Percentiles rank a stretch among this genome's conserved stretches.
Conservation (phyloP, 805 yeast species). For the Vanderwaltozyma tropicalis region DNA sequence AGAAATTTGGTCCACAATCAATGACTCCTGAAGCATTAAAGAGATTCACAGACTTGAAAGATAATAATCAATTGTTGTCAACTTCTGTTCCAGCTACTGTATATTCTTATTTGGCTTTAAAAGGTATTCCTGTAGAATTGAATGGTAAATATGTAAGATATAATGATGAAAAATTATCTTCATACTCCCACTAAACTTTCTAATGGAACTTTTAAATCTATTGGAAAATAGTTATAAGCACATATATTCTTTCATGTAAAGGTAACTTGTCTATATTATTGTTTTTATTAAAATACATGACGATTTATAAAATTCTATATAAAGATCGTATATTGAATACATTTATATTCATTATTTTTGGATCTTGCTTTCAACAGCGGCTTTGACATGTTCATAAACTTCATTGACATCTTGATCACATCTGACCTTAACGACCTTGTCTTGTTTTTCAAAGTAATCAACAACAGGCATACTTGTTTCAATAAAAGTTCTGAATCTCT, state of each 20-base stretch:
- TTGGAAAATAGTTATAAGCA: no score
- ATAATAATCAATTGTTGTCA: conserved; percentile 45
- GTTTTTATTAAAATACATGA: no score
- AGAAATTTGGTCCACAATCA: conserved; percentile 38
- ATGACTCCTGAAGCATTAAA: conserved; percentile 55
- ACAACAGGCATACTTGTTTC: conserved; percentile 94
- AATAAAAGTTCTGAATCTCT: conserved; percentile 76
- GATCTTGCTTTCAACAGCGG: conserved; percentile 40
- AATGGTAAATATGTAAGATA: conserved; percentile 65
- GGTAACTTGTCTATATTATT: no score
- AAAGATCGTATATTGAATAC: no score
- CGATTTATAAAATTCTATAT: no score
- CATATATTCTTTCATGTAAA: no score
- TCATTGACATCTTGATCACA: conserved; percentile 75
- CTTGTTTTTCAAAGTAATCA: conserved; percentile 62
- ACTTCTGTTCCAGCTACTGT: conserved; percentile 67
- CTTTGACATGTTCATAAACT: conserved; percentile 61
- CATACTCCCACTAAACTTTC: background rate
- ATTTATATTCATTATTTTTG: no score
- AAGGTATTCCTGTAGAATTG: conserved; percentile 44
- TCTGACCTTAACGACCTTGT: conserved; percentile 63
- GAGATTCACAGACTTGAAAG: conserved; percentile 55
- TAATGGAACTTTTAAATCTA: no score
- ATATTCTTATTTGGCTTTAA: conserved; percentile 53
- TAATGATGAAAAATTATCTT: conserved; percentile 33